Base-by-base conservation (phyloP, 2,329 filamentous ascomycete species). In the Triangularia setosa region DNA sequence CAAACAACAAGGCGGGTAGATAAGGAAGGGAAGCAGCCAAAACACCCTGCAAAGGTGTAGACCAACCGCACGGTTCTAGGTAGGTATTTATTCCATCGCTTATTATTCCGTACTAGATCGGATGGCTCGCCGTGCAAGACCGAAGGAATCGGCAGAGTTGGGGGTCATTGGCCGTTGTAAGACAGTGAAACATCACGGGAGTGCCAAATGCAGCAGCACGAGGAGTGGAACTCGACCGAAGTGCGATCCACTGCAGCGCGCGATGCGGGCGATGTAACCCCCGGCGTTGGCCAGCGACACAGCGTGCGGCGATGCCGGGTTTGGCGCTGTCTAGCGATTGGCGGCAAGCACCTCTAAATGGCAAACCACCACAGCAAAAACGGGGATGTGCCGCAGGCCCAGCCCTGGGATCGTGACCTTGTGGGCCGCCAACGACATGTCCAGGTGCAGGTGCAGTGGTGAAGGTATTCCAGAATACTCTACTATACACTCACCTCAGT, bases 171-270 rank as follows among this genome's bases (percentile, higher is more conserved):
- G 48, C 48, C 4, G 35, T 23, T 4, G 58, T 60, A 40, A 60
- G 53, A 60, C 58, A 33, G 58, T 60, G 58, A 60, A 60, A 60
- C 25, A 60, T 60, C 35, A 60, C 58, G 58, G 58, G 58, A 28
- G 16, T 48, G 40, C 18, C 40, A 48, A 48, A 48, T 21, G 40
- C 40, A 48, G 40, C 40, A 48, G 4, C 40, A 48, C 40, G 40
- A 48, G 18, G 40, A 18, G 40, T 48, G 40, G 40, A 48, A 48
- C 52, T 55, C 9, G 52, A 55, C 16, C 23, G 52, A 48, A 48
- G 23, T 55, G 52, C 52, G 23, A 55, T 55, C 24, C 40, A 48
- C 18, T 48, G 40, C 40, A 48, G 40, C 18, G 57, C 18, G 21
- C 57, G 57, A 55, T 55, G 52, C 16, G 52, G 24, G 52, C 52